Evolutionary conservation across 2,329 filamentous ascomycete genomes (phyloP).

Genomic region (Penicillium paneum): DNA sequence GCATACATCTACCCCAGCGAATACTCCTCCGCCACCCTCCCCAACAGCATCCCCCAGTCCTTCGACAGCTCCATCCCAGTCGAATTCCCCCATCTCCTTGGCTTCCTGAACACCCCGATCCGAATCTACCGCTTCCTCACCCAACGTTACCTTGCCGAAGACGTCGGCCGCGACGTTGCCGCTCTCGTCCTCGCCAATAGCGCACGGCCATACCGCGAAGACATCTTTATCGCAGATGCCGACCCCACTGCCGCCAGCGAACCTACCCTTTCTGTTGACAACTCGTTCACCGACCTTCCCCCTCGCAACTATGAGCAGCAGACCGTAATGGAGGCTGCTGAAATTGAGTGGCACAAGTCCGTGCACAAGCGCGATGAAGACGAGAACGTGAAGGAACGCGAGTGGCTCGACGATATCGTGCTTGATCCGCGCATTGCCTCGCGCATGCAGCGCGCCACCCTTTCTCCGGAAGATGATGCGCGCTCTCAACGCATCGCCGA

Average conservation of each 20-base stretch:
- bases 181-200: slow-evolving; percentile 67
- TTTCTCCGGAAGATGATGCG: slow-evolving; percentile 67
- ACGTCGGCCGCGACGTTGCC: slow-evolving; percentile 82
- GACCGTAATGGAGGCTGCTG: slow-evolving; percentile 64
- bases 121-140: slow-evolving; percentile 86
- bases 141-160: slow-evolving; percentile 75
- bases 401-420: slow-evolving; percentile 72
- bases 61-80: slow-evolving; percentile 72
- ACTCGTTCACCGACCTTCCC: slow-evolving; percentile 26
- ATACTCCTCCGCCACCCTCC: slow-evolving; percentile 66
- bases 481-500: slow-evolving; percentile 61
- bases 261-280: slow-evolving; percentile 43
- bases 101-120: slow-evolving; percentile 84
- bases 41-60: slow-evolving; percentile 63
- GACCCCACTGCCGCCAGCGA: slow-evolving; percentile 16
- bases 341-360: slow-evolving; percentile 81
- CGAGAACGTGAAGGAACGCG: slow-evolving; percentile 60
- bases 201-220: slow-evolving; percentile 41
- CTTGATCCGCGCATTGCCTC: slow-evolving; percentile 71
- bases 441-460: slow-evolving; percentile 76
- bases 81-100: slow-evolving; percentile 82
- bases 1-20: slow-evolving; percentile 72
- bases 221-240: slow-evolving; percentile 20
- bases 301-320: slow-evolving; percentile 59
- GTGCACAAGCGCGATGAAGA: slow-evolving; percentile 56